Base-by-base conservation (phyloP, 2,329 filamentous ascomycete genomes). In the Diaporthe citrichinensis region DNA sequence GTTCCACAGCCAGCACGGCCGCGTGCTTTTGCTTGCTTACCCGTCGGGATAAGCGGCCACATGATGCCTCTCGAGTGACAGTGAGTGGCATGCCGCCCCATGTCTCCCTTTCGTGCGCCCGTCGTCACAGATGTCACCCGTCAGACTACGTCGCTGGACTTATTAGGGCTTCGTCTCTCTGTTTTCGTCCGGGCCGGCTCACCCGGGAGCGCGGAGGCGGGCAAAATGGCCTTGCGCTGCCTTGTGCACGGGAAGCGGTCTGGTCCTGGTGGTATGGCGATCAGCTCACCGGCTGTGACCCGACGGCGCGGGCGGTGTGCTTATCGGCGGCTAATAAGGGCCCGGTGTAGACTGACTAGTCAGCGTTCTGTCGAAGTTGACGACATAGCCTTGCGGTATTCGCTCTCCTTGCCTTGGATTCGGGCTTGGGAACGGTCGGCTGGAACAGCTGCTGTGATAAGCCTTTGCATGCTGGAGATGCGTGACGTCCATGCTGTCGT, bases 1-100 rank as follows among this genome's bases (percentile, higher is more conserved):
- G 65, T 69, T 69, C 55, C 65, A 69, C n/a, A n/a, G n/a, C n/a
- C n/a, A n/a, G n/a, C n/a, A n/a, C 65, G 65, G 65, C 65, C 31
- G 31, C 36, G 14, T 49, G 25, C 61, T 65, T 46, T 46, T 49
- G 61, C 17, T 65, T 67, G 65, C 65, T 55, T 28, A 69, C 65
- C 65, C 65, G 49, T 23, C 46, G n/a, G 65, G 49, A 14, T 10
- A 31, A 55, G n/a, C 65, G 46, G 23, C 46, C 58, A 55, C 65
- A 69, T 69, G 65, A 69, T 69, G 9, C 46, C 10, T 14, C 2
- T 15, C 41, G 17, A 65, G 62, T 23, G n/a, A 15, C 2, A 46
- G 44, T 28, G 65, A 69, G 49, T 69, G 23, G 65, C 49, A 20
- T 55, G 44, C 20, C 41, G 4, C 17, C 5, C 17, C 25, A 2